phyloP scores from a whole-genome alignment of 2,329 filamentous ascomycete genomes.

The Aspergillus sp. region DNA sequence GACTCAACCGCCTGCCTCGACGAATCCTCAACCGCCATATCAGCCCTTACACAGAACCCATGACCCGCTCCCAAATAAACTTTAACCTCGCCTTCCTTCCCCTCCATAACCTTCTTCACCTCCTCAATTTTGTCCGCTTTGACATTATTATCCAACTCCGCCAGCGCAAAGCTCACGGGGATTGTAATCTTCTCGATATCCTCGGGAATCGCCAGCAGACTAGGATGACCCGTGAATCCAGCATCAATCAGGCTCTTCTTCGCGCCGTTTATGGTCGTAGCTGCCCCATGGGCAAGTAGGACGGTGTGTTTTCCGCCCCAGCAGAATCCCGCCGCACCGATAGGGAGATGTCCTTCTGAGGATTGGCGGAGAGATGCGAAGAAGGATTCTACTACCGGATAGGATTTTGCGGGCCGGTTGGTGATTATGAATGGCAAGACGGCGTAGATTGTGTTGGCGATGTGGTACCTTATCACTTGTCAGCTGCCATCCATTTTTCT shows the following conservation, averaged over 20 bases:
- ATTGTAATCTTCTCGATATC: slow-evolving; percentile 42
- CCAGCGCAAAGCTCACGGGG: slow-evolving; percentile 26
- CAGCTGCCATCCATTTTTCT: not conserved
- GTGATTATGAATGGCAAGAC: slow-evolving; percentile 25
- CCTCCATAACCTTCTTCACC: slow-evolving; percentile 22
- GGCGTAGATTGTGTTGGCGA: slow-evolving; percentile 7
- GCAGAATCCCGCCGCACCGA: slow-evolving; percentile 62
- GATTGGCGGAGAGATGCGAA: slow-evolving; percentile 36
- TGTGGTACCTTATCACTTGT: slow-evolving; percentile 15
- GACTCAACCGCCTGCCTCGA: slow-evolving; percentile 25
- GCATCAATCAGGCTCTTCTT: slow-evolving; percentile 47
- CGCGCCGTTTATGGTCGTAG: slow-evolving; percentile 11
- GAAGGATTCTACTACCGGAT: slow-evolving; percentile 40
- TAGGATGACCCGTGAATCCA: slow-evolving; percentile 56
- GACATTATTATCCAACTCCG: slow-evolving; percentile 20
- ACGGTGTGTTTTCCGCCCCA: slow-evolving; percentile 61
- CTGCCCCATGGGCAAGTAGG: slow-evolving; percentile 45
- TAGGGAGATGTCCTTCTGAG: slow-evolving; percentile 34
- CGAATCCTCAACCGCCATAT: slow-evolving; percentile 21
- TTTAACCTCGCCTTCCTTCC: slow-evolving; percentile 24
- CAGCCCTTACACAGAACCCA: slow-evolving; percentile 29
- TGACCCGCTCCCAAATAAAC: slow-evolving; percentile 27
- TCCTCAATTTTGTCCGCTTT: slow-evolving; percentile 19
- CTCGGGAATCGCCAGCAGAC: slow-evolving; percentile 46
- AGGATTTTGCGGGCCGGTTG: slow-evolving; percentile 25